phyloP scores from a whole-genome alignment of 768 basidiomycete genomes.

The Auriscalpium vulgare region DNA sequence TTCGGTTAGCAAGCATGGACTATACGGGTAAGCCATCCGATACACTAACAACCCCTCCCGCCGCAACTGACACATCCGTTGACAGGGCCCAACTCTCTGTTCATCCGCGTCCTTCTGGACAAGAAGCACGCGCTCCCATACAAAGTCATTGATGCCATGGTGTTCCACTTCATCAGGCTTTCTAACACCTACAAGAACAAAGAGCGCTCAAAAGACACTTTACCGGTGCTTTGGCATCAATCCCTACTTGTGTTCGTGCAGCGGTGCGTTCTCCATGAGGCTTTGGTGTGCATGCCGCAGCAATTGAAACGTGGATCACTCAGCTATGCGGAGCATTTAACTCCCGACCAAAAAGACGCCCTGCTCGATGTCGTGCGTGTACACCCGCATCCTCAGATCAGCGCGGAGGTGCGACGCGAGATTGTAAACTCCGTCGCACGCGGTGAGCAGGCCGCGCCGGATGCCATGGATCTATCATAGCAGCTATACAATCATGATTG shows the following conservation, averaged over 20 bases:
- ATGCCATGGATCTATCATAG: slow-evolving; percentile 44
- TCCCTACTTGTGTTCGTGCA: slow-evolving; percentile 91
- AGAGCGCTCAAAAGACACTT: slow-evolving; percentile 58
- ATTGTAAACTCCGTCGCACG: slow-evolving; percentile 80
- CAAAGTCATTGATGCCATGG: slow-evolving; percentile 94
- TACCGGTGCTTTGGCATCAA: slow-evolving; percentile 99
- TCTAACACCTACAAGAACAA: slow-evolving; percentile 83
- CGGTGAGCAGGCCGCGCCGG: slow-evolving; percentile 61
- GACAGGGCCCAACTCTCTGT: slow-evolving; percentile 86
- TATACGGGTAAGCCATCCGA: slow-evolving; percentile 58
- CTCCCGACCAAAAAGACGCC: slow-evolving; percentile 96
- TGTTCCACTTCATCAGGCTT: slow-evolving; percentile 96
- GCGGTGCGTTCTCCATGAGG: slow-evolving; percentile 39
- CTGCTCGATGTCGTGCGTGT: slow-evolving; percentile 87
- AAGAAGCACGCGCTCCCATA: slow-evolving; percentile 98
- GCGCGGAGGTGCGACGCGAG: slow-evolving; percentile 85
- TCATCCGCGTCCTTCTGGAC: slow-evolving; percentile 93
- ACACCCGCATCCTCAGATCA: slow-evolving; percentile 81
- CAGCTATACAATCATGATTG: neutral
- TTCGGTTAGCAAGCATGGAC: slow-evolving; percentile 93
- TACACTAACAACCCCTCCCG: neutral
- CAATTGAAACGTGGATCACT: neutral
- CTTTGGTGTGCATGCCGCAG: neutral
- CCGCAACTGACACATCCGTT: neutral
- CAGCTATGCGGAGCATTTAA: slow-evolving; percentile 93